Evolutionary conservation across 2,329 filamentous ascomycete species (phyloP), one percentile per base, ranked within the genome.

Genomic region (Lizonia empirigonia): DNA sequence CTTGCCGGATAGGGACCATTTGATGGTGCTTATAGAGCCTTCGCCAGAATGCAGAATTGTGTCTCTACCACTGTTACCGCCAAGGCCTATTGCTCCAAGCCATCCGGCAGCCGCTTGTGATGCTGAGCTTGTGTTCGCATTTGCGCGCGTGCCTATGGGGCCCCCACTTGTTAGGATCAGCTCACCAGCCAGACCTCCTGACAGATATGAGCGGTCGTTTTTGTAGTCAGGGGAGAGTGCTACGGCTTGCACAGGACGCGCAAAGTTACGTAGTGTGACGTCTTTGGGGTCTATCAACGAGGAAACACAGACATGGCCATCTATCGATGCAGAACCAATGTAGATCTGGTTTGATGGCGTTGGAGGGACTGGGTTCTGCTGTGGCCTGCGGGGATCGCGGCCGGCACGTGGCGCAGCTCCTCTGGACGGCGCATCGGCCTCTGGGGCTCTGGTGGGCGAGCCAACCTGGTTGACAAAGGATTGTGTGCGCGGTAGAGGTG

Each of bases 191-290:
- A 91, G 80, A 0, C 95, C 94, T 33, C 94, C 94, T 0, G 93
- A 97, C 0, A 99, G 77, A 69, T 97, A 99, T 2, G 87, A 89
- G 48, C 87, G 83, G 69, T 99, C 94, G 50, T 82, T 89, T 70
- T 89, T 96, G 77, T 91, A 99, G 44, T 97, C 91, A 0, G 94
- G 94, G 0, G 94, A 97, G n/a, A 99, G 75, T 0, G 92, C 90
- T 1, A 99, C 91, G 5, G 91, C 86, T 67, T 97, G 91, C 2
- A 99, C 86, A 0, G 95, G 95, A 4, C 95, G 85, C 1, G 90
- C 91, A 76, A 97, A 99, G 70, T 97, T 97, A 22, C 94, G 87
- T 22, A 97, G 76, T 50, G 91, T 87, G 2, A 97, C 91, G 74
- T 99, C 94, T 65, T 91, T 95, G 29, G 88, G 77, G 66, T 99